Evolutionary conservation across 1,284 basidiomycete species (phyloP), one percentile per base, ranked within the genome.

Genomic region (Pulveroboletus ridleyi): DNA sequence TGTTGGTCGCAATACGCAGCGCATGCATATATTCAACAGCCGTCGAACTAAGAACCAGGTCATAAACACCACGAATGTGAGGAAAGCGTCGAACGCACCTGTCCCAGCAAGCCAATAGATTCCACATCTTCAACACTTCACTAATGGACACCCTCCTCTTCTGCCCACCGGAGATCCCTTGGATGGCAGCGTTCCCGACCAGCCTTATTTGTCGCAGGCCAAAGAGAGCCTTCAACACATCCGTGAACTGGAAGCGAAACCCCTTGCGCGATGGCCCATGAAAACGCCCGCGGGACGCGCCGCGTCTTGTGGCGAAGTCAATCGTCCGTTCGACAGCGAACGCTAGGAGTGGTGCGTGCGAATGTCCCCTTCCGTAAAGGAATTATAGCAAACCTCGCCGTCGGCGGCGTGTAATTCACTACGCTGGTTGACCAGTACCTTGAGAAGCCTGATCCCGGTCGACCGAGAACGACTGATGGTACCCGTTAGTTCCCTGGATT

Each of bases 81-180:
- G n/a, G 33, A 44, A 56, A n/a, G 14, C 18, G 1, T 6, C 4
- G 6, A 2, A 61, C 61, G 25, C 44, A 72, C 80, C 87, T 87
- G 77, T 89, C 88, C 86, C 87, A 89, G 17, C 78, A 78, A 23
- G 80, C 76, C 20, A 89, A 74, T 23, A 78, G 75, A 57, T 78
- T 82, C 57, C 82, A 76, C 20, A 77, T 80, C 1, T 81, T 78
- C 67, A 88, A 70, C 39, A 79, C 79, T 70, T 89, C 84, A 15
- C 83, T 82, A 68, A 87, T 88, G 4, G 86, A 89, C 10, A 92
- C 90, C 58, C 91, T 84, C 72, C 90, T 90, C 70, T 87, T 86
- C 78, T 94, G 90, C 18, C 95, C 95, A 23, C 94, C 95, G 35
- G 88, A 90, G 2, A 95, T 86, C 58, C 94, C 95, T 10, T 92